A percentile compares a stretch with the other conserved stretches of the same genome.
These are phyloP conservation scores for Clitopilus passeckerianus DNA, from an alignment of 768 basidiomycete species.

Conservation along the genomic window DNA sequence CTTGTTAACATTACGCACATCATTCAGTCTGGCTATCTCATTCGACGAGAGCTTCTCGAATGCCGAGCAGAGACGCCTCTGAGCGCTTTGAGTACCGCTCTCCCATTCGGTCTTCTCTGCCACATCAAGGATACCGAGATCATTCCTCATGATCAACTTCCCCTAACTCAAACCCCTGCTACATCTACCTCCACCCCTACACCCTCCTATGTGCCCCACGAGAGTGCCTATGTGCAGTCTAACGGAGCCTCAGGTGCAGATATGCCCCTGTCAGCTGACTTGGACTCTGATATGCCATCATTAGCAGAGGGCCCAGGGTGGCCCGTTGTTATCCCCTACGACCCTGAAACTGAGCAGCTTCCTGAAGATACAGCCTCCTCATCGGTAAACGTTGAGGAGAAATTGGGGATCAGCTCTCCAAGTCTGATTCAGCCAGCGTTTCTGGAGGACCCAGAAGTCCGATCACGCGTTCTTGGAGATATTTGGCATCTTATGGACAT, in stretches of 20 bases:
- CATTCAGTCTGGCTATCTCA: conserved; percentile 2
- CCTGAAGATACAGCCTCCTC: not conserved
- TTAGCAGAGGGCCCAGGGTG: no score
- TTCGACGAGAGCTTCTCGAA: conserved; percentile 2
- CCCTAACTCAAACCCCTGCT: not conserved
- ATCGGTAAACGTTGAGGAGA: not conserved
- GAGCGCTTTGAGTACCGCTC: not conserved
- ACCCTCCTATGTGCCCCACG: no score
- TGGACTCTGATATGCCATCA: no score
- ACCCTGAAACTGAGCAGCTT: not conserved
- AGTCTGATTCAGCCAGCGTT: not conserved
- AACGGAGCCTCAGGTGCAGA: no score
- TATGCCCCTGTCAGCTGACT: no score
- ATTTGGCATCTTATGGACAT: conserved; percentile 12
- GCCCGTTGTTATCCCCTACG: not conserved
- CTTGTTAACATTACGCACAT: conserved; percentile 4
- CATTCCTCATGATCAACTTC: not conserved
- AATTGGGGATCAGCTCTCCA: not conserved
- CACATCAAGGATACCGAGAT: conserved; percentile 4
- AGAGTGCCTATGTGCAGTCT: no score
- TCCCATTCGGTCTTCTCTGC: conserved; percentile 5
- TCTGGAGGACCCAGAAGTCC: not conserved
- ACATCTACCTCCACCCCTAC: no score
- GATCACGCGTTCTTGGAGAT: conserved; percentile 6
- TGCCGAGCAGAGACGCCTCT: not conserved